Percentiles rank a stretch among this genome's conserved stretches.
Evolutionary conservation across 1,284 basidiomycete genomes (phyloP).

Genomic region (Taiwanofungus camphoratus): DNA sequence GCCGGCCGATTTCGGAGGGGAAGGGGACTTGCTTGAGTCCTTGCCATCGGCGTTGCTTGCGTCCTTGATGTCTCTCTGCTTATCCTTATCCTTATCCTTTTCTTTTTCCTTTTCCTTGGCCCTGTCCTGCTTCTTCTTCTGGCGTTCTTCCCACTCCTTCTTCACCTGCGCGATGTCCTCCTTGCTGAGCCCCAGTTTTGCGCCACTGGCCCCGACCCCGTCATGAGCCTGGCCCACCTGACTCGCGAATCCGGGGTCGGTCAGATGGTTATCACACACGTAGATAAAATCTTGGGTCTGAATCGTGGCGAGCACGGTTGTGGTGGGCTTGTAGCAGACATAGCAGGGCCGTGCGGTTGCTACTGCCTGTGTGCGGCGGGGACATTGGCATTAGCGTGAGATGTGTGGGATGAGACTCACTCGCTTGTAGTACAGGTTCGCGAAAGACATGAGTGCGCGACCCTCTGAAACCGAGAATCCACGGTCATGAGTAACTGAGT

Average conservation of each 20-base stretch:
- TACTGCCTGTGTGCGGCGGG: constrained; percentile 41
- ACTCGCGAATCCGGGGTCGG: constrained; percentile 66
- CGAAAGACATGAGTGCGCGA: constrained; percentile 51
- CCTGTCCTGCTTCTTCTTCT: constrained; percentile 44
- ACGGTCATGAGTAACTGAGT: neutral
- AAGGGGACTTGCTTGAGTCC: constrained; percentile 13
- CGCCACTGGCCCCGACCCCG: constrained; percentile 26
- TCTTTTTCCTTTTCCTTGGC: constrained; percentile 46
- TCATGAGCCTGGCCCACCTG: constrained; percentile 36
- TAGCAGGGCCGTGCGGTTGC: constrained; percentile 67
- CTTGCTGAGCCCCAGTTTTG: constrained; percentile 39
- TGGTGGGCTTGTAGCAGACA: constrained; percentile 69
- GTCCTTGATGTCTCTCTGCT: constrained; percentile 21
- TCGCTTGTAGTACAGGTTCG: constrained; percentile 76
- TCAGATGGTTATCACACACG: constrained; percentile 61
- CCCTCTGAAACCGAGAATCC: neutral
- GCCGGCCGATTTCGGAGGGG: constrained; percentile 16
- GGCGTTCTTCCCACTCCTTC: constrained; percentile 74
- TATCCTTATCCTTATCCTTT: constrained; percentile 38
- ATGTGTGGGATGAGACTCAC: constrained; percentile 38
- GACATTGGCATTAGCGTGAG: constrained; percentile 6
- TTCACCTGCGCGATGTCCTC: constrained; percentile 73
- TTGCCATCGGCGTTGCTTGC: constrained; percentile 15
- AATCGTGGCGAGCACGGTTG: constrained; percentile 67
- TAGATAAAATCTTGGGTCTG: constrained; percentile 75